Evolutionary conservation across 2,329 filamentous ascomycete species (phyloP), one percentile per base, ranked within the genome.

Genomic region (Colletotrichum chrysophilum): DNA sequence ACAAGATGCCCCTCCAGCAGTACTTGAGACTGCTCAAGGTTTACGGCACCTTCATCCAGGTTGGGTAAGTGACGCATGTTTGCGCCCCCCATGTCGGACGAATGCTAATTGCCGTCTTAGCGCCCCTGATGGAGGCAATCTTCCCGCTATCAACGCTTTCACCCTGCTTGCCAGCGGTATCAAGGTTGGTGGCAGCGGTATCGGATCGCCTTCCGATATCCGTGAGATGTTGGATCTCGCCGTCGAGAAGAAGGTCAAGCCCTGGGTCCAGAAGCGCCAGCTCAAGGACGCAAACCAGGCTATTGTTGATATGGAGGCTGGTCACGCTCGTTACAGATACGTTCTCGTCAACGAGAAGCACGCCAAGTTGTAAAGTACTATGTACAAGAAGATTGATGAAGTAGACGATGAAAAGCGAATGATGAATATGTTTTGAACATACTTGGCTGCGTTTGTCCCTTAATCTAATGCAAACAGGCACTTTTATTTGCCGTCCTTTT

Each of bases 181-280:
- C 12, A 87, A 85, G 78, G 80, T 90, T 36, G 86, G 85, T 0
- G 89, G 88, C 14, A 80, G 79, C 16, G 67, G 77, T 10, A 81
- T 90, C 70, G 88, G 89, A 2, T 84, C 84, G 9, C 80, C 80
- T 4, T 58, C 65, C 21, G 87, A 91, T 75, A 91, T 92, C 58
- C 84, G 85, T 61, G 87, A 90, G 78, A 92, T 92, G 91, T 79
- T 92, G 67, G 74, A 87, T 64, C 86, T 92, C 70, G 89, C 88
- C 24, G 89, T 86, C 0, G 85, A 90, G 70, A 88, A 91, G 81
- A 85, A 86, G 10, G 82, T 92, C 9, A 86, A 88, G 81, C 88
- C 90, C 2, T 90, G 88, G 87, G 86, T 91, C 21, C 84, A 91
- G 79, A 83, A 85, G 80, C 82, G 87, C 43, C 85, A 86, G 4